Evolutionary conservation across 2,329 filamentous ascomycete species (phyloP).

Genomic region (Aureobasidium melanogenum): DNA sequence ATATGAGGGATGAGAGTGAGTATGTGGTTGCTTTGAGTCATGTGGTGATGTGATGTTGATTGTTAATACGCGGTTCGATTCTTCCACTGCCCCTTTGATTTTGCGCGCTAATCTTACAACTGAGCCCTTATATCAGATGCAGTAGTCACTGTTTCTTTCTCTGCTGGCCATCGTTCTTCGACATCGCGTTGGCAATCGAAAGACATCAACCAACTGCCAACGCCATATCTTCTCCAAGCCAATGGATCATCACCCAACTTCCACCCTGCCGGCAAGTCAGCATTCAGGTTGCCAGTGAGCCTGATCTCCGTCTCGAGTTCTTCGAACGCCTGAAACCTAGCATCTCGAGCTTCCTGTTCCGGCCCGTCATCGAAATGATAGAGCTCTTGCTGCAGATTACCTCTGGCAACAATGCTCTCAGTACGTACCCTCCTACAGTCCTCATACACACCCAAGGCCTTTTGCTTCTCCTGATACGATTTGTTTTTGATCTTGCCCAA

Average conservation of each 20-base stretch:
- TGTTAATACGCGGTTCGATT: background rate
- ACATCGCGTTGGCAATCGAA: constrained; percentile 10
- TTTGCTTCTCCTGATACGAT: constrained; percentile 29
- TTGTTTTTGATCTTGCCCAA: constrained; percentile 38
- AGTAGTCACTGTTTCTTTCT: background rate
- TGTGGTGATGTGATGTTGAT: background rate
- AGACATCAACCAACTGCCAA: constrained; percentile 10
- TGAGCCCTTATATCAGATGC: background rate
- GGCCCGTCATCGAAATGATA: constrained; percentile 53
- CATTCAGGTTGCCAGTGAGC: background rate
- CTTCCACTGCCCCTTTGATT: too few relatives aligned
- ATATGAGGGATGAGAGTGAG: background rate
- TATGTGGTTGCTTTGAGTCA: background rate
- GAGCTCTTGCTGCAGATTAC: constrained; percentile 53
- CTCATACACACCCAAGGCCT: constrained; percentile 44
- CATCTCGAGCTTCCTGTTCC: constrained; percentile 36
- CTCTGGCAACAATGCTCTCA: constrained; percentile 49
- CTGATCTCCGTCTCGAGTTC: background rate
- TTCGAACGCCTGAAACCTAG: background rate
- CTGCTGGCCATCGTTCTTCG: background rate
- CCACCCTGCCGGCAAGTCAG: background rate
- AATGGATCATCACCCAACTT: constrained; percentile 1
- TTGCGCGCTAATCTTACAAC: background rate
- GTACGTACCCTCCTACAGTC: constrained; percentile 49
- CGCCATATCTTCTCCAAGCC: constrained; percentile 9